These are phyloP conservation scores for Sporothrix globosa DNA, from an alignment of 2,329 filamentous ascomycete genomes.

Conservation along the genomic window DNA sequence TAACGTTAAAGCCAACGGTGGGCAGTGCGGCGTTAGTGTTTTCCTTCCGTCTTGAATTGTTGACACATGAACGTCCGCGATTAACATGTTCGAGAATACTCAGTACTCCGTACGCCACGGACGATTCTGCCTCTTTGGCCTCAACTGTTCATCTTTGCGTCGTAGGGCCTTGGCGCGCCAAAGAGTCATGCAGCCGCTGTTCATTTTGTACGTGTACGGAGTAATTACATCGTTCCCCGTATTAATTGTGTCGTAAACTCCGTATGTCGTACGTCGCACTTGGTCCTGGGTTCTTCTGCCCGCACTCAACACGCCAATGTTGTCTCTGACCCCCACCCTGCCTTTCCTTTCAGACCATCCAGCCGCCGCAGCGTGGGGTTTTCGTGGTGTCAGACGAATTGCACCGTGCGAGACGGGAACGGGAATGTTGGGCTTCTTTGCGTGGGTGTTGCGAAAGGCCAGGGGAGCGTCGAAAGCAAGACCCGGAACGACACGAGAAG, in stretches of 20 bases:
- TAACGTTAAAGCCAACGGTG: not conserved
- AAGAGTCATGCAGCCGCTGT: constrained; percentile 23
- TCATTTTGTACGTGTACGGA: not conserved
- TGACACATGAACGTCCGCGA: too few species aligned
- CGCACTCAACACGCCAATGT: not conserved
- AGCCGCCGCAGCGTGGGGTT: constrained; percentile 23
- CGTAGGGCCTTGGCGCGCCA: not conserved
- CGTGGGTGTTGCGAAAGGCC: not conserved
- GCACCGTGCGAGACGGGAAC: constrained; percentile 14
- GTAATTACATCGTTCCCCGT: too few species aligned
- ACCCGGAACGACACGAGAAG: not conserved
- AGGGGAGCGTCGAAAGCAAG: not conserved
- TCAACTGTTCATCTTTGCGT: not conserved
- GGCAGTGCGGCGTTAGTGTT: not conserved
- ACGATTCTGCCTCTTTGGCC: too few species aligned
- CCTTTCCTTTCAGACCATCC: constrained; percentile 1
- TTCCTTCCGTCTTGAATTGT: not conserved
- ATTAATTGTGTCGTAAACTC: too few species aligned
- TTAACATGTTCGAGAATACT: not conserved
- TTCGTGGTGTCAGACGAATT: constrained; percentile 30
- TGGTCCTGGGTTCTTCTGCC: too few species aligned
- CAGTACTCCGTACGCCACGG: not conserved
- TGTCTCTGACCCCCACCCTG: constrained; percentile 27
- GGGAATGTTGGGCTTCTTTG: not conserved
- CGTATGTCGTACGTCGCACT: too few species aligned